Evolutionary conservation across 495 filamentous ascomycete genomes (phyloP), one percentile per base, ranked within the genome.

Genomic region (Aspergillus sclerotioniger): DNA sequence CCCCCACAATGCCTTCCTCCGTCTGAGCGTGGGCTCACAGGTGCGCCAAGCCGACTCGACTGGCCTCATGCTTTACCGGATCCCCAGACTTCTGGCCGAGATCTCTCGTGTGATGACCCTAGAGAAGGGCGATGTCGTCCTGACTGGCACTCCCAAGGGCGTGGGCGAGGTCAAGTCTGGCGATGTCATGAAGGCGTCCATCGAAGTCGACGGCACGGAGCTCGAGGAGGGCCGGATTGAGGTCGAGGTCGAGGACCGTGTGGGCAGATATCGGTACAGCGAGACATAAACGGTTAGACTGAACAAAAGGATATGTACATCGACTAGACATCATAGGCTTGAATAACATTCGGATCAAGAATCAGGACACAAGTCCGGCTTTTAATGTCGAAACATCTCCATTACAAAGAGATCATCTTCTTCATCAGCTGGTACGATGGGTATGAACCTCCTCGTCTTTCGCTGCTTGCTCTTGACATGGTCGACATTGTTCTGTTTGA

Each of bases 91-190:
- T 51, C 72, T 98, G 69, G 88, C 87, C 59, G 91, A 97, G 76
- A 95, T 98, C 65, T 91, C 89, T 47, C 84, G 85, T 62, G 90
- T 97, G n/a, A 96, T 96, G 89, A 91, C 90, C 4, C 78, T 98
- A 60, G 88, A 96, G 76, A 80, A 88, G 68, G 94, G 92, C 43
- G 94, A 98, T 76, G 82, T 98, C 68, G 84, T 98, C 37, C 74
- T 98, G 61, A 98, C 94, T 28, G 94, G 94, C 41, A 98, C 94
- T 48, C 94, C 94, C 41, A 98, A 98, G 81, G 94, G 94, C 9
- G 95, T 98, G 31, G 94, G 94, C 1, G 80, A 83, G 19, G 92
- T 98, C 12, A 81, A 83, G 51, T 83, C 88, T 3, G 94, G 94
- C 1, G 95, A 98, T 80, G 80, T 92, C 16, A 90, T 98, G 87